These are phyloP conservation scores for Beauveria asiatica DNA, from an alignment of 2,329 filamentous ascomycete genomes.

Conservation along the genomic window DNA sequence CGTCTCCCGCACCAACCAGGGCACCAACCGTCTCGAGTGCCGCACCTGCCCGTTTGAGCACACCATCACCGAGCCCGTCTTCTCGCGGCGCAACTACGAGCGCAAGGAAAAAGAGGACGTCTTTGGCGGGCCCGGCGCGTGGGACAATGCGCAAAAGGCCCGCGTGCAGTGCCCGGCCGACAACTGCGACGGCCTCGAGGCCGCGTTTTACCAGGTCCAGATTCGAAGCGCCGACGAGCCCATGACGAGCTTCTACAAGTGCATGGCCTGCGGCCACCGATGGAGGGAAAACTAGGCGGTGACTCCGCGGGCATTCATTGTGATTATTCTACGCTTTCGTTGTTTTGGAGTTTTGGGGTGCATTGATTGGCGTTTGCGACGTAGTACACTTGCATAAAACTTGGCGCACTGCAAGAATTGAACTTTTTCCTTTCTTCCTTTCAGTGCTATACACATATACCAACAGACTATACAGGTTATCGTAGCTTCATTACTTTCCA, in stretches of 20 bases:
- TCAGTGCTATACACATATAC: neutral
- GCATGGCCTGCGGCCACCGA: constrained; percentile 56
- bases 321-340: constrained; percentile 1
- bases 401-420: neutral
- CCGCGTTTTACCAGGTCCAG: constrained; percentile 94
- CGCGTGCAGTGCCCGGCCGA: constrained; percentile 75
- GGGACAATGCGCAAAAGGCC: constrained; percentile 85
- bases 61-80: constrained; percentile 69
- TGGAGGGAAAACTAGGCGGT: constrained; percentile 55
- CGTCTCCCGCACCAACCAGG: constrained; percentile 50
- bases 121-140: constrained; percentile 78
- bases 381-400: neutral
- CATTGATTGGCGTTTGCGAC: neutral
- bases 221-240: constrained; percentile 97
- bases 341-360: neutral
- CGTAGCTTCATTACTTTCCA: neutral
- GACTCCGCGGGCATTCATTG: neutral
- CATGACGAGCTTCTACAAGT: constrained; percentile 94
- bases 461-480: neutral
- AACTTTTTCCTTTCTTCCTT: neutral
- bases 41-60: constrained; percentile 92
- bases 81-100: constrained; percentile 74
- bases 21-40: constrained; percentile 82
- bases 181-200: constrained; percentile 71
- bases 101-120: constrained; percentile 84